Conservation (phyloP, 306 rosid species). For the Quercus glauca region DNA sequence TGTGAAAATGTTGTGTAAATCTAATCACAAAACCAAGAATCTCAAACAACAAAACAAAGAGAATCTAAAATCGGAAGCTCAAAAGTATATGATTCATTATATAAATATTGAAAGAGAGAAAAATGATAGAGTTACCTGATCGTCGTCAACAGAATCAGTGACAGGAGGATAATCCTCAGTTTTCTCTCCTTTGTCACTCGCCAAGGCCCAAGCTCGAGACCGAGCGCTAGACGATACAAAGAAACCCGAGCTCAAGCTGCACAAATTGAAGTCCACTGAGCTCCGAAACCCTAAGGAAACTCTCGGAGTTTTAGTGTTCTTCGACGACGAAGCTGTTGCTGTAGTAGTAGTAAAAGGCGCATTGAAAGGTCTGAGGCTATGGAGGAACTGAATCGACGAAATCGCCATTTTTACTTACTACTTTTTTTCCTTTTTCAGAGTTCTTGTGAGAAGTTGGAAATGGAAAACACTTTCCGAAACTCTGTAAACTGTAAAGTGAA, state of each 20-base stretch:
- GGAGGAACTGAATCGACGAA: conserved; percentile 3
- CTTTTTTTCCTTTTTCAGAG: not conserved
- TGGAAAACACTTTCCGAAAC: not conserved
- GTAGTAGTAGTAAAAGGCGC: not conserved
- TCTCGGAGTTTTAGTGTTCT: not conserved
- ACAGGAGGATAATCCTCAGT: not conserved
- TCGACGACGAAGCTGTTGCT: conserved; percentile 4
- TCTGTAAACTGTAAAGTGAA: not conserved
- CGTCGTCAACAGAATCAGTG: conserved; percentile 10
- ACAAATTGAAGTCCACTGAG: not conserved
- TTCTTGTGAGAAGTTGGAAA: not conserved
- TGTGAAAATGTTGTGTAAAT: not conserved
- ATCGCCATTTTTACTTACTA: conserved; percentile 10
- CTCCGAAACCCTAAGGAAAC: conserved; percentile 6
- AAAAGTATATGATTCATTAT: not conserved
- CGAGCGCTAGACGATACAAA: conserved; percentile 1
- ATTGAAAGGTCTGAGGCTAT: not conserved
- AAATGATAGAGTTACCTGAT: conserved; percentile 11
- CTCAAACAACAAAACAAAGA: not conserved
- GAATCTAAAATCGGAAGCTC: not conserved
- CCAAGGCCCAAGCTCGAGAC: conserved; percentile 17
- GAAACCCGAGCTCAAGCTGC: conserved; percentile 4
- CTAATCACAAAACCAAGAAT: not conserved
- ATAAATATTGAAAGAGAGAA: not conserved
- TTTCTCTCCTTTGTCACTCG: conserved; percentile 11